These are phyloP conservation scores for Hypoxylon sp. DNA, from an alignment of 2,329 filamentous ascomycete genomes.

Conservation along the genomic window DNA sequence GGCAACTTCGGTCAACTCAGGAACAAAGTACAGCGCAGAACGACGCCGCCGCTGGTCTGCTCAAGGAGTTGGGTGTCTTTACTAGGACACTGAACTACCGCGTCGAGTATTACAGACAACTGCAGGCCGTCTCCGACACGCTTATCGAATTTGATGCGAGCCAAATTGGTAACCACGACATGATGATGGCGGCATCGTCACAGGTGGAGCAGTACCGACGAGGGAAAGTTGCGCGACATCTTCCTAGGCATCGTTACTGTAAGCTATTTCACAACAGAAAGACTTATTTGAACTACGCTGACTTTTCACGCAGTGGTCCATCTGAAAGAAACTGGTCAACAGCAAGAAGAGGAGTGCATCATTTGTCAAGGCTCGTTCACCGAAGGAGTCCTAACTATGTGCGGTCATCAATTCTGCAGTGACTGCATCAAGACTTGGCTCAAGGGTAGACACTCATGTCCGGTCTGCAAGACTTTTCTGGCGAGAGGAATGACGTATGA, in stretches of 20 bases:
- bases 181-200: constrained; percentile 57
- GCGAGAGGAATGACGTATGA: constrained; percentile 79
- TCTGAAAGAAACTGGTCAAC: constrained; percentile 69
- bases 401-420: constrained; percentile 93
- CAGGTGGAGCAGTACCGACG: constrained; percentile 64
- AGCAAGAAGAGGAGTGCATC: constrained; percentile 77
- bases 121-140: constrained; percentile 91
- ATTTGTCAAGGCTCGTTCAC: constrained; percentile 86
- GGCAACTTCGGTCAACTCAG: constrained; percentile 72
- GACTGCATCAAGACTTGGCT: constrained; percentile 88
- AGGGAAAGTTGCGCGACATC: constrained; percentile 70
- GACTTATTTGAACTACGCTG: constrained; percentile 31
- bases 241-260: constrained; percentile 82
- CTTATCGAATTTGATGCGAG: constrained; percentile 80
- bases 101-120: constrained; percentile 88
- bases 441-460: constrained; percentile 79
- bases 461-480: constrained; percentile 82
- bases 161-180: constrained; percentile 60
- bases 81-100: constrained; percentile 84
- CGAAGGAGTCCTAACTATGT: constrained; percentile 84
- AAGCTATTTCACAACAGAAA: constrained; percentile 47
- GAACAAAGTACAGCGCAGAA: constrained; percentile 63
- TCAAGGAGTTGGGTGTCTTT: constrained; percentile 82
- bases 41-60: constrained; percentile 63
- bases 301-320: constrained; percentile 60